These are phyloP conservation scores for Yamadazyma scolyti DNA, from an alignment of 805 yeast species.

Conservation along the genomic window DNA sequence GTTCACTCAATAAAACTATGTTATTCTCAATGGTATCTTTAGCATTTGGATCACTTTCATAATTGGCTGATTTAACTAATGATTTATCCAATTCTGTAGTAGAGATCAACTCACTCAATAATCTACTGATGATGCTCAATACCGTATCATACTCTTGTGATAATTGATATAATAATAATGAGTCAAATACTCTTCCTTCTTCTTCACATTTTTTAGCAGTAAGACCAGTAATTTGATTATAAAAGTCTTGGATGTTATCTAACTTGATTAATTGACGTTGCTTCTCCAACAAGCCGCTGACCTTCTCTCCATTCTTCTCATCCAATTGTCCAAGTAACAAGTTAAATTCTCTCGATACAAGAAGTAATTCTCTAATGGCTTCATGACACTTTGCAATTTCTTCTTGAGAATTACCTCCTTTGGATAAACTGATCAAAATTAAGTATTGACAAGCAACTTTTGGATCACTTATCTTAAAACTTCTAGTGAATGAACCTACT, in stretches of 20 bases:
- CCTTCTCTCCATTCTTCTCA: slow-evolving; percentile 62
- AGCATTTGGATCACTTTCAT: slow-evolving; percentile 28
- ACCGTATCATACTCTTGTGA: slow-evolving; percentile 86
- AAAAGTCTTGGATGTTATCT: slow-evolving; percentile 54
- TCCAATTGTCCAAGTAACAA: slow-evolving; percentile 80
- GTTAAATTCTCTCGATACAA: slow-evolving; percentile 81
- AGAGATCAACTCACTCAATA: slow-evolving; percentile 74
- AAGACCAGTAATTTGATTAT: slow-evolving; percentile 70
- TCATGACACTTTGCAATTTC: slow-evolving; percentile 65
- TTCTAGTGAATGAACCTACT: slow-evolving; percentile 75
- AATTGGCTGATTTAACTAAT: slow-evolving; percentile 41
- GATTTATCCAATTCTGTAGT: slow-evolving; percentile 66
- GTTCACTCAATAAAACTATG: slow-evolving; percentile 44
- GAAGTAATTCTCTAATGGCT: slow-evolving; percentile 76
- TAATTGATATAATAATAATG: slow-evolving; percentile 79
- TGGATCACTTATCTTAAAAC: slow-evolving; percentile 83
- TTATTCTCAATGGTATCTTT: slow-evolving; percentile 44
- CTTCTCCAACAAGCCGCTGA: slow-evolving; percentile 80
- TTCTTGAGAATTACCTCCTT: slow-evolving; percentile 30
- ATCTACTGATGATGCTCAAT: slow-evolving; percentile 64
- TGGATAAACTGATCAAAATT: slow-evolving; percentile 57
- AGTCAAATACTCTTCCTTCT: slow-evolving; percentile 85
- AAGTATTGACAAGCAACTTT: slow-evolving; percentile 89
- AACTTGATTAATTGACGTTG: slow-evolving; percentile 65
- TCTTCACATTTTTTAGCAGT: slow-evolving; percentile 87